phyloP scores from a whole-genome alignment of 164 flowering plant species.

The Tetrastigma voinierianum region DNA sequence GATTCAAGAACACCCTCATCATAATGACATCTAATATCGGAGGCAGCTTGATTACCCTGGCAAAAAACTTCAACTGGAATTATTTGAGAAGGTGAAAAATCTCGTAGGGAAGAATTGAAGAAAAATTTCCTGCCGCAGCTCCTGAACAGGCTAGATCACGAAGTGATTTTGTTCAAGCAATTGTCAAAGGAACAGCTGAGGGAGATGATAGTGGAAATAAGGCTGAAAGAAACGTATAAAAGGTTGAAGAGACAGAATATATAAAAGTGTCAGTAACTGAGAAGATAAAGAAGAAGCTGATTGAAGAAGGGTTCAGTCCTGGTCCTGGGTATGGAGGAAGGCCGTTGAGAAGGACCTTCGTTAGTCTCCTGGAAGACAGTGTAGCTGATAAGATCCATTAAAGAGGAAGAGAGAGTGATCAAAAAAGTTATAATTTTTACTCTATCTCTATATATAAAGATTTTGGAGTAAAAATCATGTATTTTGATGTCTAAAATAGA shows the following conservation, averaged over 20 bases:
- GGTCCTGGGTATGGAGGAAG: conserved; percentile 34
- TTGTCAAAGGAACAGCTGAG: conserved; percentile 23
- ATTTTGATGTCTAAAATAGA: too few relatives aligned
- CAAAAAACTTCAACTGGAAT: conserved; percentile 18
- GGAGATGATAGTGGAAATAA: conserved; percentile 30
- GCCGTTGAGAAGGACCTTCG: conserved; percentile 31
- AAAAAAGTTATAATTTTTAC: too few relatives aligned
- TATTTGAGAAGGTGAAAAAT: conserved; percentile 23
- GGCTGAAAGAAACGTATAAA: conserved; percentile 24
- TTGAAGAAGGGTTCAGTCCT: conserved; percentile 32
- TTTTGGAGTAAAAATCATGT: too few relatives aligned
- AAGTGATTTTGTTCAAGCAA: conserved; percentile 30
- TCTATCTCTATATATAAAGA: too few relatives aligned
- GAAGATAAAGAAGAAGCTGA: conserved; percentile 21
- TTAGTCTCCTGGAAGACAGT: conserved; percentile 29
- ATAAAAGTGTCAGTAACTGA: conserved; percentile 22
- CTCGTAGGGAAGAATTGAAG: conserved; percentile 24
- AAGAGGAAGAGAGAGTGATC: too few relatives aligned
- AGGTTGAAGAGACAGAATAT: conserved; percentile 8
- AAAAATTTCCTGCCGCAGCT: conserved; percentile 32
- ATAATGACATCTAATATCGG: conserved; percentile 41
- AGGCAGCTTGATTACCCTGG: conserved; percentile 17
- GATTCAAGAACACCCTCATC: conserved; percentile 35
- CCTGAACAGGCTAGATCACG: conserved; percentile 36
- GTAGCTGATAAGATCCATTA: conserved; percentile 30